Base-by-base conservation (phyloP, 163 green algal species). In the Scenedesmus sp. region DNA sequence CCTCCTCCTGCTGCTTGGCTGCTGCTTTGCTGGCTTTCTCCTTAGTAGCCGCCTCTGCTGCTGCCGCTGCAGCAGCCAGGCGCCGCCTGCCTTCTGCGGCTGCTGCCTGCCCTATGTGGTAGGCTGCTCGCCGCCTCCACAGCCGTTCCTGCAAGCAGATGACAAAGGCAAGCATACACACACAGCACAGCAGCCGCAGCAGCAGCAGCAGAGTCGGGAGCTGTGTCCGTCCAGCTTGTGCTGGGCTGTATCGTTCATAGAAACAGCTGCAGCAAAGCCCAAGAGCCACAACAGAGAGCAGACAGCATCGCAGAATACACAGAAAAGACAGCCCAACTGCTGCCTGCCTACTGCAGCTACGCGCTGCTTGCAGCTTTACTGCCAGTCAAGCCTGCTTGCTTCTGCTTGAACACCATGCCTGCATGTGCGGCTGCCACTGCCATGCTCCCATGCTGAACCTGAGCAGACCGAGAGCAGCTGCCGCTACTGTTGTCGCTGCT, bases 41-140 rank as follows among this genome's bases (percentile, higher is more conserved):
- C 34, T 62, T 84, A 64, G 46, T 46, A 66, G 57, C 79, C 86
- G 87, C 87, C 67, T 59, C 87, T 66, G 52, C 81, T 86, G 81
- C 83, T 73, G 54, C 88, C 70, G 60, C 60, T 59, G 81, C 81
- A 86, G 66, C 82, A 54, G 85, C 26, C 54, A 92, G 55, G 12
- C 88, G 81, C 13, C 82, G 81, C 16, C 88, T 55, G n/a, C 88
- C 88, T 18, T 88, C 88, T 8, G 88, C 88, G 23, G 88, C 88
- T 46, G 88, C 88, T 84, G 67, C 88, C n/a, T 92, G 62, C 10
- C 62, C 88, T 79, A 92, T 87, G 54, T 88, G 81, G 83, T 84
- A 89, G 3, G 88, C 88, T 57, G 82, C 82, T 73, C 82, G 88
- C 60, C 88, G 88, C 81, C 89, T 92, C 88, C 88, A 92, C 23